phyloP scores from a whole-genome alignment of 1,284 basidiomycete species.

The Sphaerobolus stellatus region DNA sequence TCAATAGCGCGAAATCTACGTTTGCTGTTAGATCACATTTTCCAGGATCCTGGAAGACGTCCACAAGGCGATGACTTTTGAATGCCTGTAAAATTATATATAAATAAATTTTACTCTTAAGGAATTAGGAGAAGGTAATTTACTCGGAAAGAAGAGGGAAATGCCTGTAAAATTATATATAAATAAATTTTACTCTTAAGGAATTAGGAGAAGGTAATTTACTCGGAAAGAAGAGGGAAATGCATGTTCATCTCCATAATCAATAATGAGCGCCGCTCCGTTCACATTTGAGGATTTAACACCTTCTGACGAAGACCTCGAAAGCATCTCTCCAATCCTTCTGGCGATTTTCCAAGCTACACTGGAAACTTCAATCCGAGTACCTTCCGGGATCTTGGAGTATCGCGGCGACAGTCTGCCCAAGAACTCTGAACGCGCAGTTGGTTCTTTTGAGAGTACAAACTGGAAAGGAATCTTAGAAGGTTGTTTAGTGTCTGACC shows the following conservation, averaged over 20 bases:
- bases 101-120: too few relatives aligned
- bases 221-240: constrained; percentile 83
- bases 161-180: constrained; percentile 46
- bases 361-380: constrained; percentile 78
- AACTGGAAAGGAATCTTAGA: constrained; percentile 51
- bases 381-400: constrained; percentile 59
- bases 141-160: constrained; percentile 80
- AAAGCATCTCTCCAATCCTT: constrained; percentile 63
- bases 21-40: constrained; percentile 92
- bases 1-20: constrained; percentile 91
- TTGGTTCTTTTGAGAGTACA: constrained; percentile 65
- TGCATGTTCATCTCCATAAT: constrained; percentile 81
- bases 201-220: constrained; percentile 25
- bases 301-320: constrained; percentile 22
- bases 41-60: constrained; percentile 84
- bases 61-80: constrained; percentile 82
- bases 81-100: constrained; percentile 75
- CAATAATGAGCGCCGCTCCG: constrained; percentile 77
- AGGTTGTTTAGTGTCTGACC: background rate
- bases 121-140: constrained; percentile 24
- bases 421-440: constrained; percentile 65
- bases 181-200: too few relatives aligned
- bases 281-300: constrained; percentile 7
- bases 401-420: constrained; percentile 73
- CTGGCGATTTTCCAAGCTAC: constrained; percentile 67